Base-by-base conservation (phyloP, 164 flowering plant genomes). In the Aristolochia contorta region DNA sequence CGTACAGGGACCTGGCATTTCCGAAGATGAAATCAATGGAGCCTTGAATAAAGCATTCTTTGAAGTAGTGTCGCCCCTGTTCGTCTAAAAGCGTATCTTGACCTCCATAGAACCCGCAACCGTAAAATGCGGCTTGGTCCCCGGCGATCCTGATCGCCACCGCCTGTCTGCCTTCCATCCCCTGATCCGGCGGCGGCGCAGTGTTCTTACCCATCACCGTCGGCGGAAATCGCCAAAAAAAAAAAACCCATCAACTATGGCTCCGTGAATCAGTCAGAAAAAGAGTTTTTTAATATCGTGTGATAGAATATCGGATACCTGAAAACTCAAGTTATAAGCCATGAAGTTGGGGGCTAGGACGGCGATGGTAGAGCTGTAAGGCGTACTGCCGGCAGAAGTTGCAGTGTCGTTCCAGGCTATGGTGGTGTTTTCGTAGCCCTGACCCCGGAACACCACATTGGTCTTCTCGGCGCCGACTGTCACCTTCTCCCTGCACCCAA, bases 21-120 rank as follows among this genome's bases (percentile, higher is more conserved):
- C 92, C 96, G 59, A 82, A 88, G 49, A 88, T 88, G 73, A 88
- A 85, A 68, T 88, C 96, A 30, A 85, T 81, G n/a, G 93, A 87
- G 63, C 93, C 96, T 73, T 84, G 71, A 51, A 89, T 79, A 79
- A 72, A 76, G 45, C 89, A 84, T 50, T 77, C 81, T 69, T 76
- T 79, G 60, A 79, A 89, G 66, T 84, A 89, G 67, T 89, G 96
- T 25, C 72, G 69, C 21, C 93, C 93, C 33, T 41, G 67, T 60
- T 84, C 89, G 67, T 89, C 91, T 59, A 69, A 71, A 51, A 90
- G 85, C 0, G 97, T 90, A 70, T 87, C 97, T 60, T 91, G 96
- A 3, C 85, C 83, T 32, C 97, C 93, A 70, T 83, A 91, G 37
- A 91, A 83, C 24, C 97, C 96, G 63, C 97, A 91, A 12, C 85